These are phyloP conservation scores for Zizania palustris DNA, from an alignment of 202 grass and related monocot genomes.

Conservation along the genomic window DNA sequence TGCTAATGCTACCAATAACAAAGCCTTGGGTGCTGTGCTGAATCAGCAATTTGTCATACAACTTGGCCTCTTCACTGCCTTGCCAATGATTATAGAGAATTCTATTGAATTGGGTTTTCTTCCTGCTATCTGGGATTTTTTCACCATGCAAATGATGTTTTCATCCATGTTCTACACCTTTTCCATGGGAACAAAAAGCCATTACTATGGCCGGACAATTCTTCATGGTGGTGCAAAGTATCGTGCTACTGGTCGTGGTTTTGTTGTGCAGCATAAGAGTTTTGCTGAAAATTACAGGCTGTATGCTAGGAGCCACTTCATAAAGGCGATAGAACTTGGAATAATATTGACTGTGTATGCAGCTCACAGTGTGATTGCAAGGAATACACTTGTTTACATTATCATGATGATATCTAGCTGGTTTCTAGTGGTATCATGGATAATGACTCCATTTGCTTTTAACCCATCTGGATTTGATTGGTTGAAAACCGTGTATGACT, in stretches of 20 bases:
- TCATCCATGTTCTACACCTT: constrained; percentile 89
- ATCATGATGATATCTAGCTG: constrained; percentile 84
- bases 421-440: constrained; percentile 90
- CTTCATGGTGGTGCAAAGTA: constrained; percentile 98
- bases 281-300: constrained; percentile 96
- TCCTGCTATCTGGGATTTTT: constrained; percentile 90
- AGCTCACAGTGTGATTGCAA: constrained; percentile 71
- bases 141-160: constrained; percentile 90
- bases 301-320: constrained; percentile 88
- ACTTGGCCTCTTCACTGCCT: constrained; percentile 81
- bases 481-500: constrained; percentile 97
- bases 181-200: constrained; percentile 89
- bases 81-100: constrained; percentile 95
- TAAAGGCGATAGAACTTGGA: constrained; percentile 94
- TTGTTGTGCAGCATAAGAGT: constrained; percentile 92
- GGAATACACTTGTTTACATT: constrained; percentile 82
- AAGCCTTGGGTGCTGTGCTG: constrained; percentile 72
- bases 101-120: constrained; percentile 88
- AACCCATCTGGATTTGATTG: constrained; percentile 97
- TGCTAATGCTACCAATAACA: constrained; percentile 75
- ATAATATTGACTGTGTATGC: constrained; percentile 93
- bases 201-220: constrained; percentile 94
- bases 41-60: constrained; percentile 95
- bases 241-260: constrained; percentile 87
- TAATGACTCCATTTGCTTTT: constrained; percentile 94